Base-by-base conservation (phyloP, 2,329 filamentous ascomycete genomes). In the Cordyceps javanica region DNA sequence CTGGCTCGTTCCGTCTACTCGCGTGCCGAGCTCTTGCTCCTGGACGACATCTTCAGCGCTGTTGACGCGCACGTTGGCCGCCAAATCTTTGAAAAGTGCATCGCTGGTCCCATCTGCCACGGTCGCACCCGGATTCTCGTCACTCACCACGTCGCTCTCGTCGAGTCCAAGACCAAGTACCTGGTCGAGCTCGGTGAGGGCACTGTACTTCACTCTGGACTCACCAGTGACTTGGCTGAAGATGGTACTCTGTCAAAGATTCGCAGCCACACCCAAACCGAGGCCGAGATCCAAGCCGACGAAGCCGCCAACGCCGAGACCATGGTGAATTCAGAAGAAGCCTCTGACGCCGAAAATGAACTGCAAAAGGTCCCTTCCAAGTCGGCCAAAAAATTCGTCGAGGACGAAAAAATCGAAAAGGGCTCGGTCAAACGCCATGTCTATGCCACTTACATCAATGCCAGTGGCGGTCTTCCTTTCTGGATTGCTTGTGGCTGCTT, bases 21-120 rank as follows among this genome's bases (percentile, higher is more conserved):
- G 2, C 79, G 89, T 14, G 89, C 88, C 1, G 86, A 87, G 0
- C 86, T 91, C 61, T 75, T 95, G 5, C 75, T 94, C 19, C 77
- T 94, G 65, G 90, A 95, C 68, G 90, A 95, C 66, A 89, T 93
- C 41, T 92, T 95, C 69, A 90, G 87, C 66, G 86, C 90, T 10
- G 83, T 94, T 9, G 90, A 95, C 69, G 87, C 89, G 3, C 88
- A 92, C 65, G 89, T 91, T 30, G 90, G 89, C 16, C 82, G 88
- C 28, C 87, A 90, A 64, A 86, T 93, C 50, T 91, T 89, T 62
- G 88, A 92, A 62, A 81, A 89, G 58, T 91, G 87, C 60, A 75
- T 93, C 3, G 86, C 82, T 2, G 89, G 89, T 5, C 82, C 88
- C 51, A 77, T 93, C 9, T 86, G 87, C 60, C 71, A 77, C 23